Evolutionary conservation across 148 eudicot genomes (phyloP).

Genomic region (Chenopodium quinoa): DNA sequence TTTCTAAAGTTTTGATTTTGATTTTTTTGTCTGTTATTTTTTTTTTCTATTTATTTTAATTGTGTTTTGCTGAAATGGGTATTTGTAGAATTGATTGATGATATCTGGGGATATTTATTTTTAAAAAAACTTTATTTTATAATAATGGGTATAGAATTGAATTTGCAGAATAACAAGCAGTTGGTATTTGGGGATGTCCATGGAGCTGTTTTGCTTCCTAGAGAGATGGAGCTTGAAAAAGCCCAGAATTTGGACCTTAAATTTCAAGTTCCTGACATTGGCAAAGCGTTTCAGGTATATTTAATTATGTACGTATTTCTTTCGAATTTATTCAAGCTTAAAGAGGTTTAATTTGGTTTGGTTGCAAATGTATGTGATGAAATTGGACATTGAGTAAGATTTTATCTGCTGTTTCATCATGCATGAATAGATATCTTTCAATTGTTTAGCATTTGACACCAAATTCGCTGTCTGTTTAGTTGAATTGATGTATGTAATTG

Average conservation of each 20-base stretch:
- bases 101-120: neutral
- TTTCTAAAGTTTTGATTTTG: constrained; percentile 10
- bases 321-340: neutral
- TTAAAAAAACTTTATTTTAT: neutral
- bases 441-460: neutral
- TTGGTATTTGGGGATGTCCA: constrained; percentile 58
- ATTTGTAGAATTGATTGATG: constrained; percentile 4
- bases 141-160: constrained; percentile 21
- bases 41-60: neutral
- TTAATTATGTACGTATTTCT: neutral
- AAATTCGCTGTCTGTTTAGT: neutral
- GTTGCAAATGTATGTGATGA: neutral
- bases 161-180: constrained; percentile 58
- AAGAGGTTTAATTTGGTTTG: neutral
- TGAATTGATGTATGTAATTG: neutral
- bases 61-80: constrained; percentile 21
- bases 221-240: constrained; percentile 44
- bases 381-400: neutral
- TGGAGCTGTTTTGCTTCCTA: constrained; percentile 52
- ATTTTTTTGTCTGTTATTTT: neutral
- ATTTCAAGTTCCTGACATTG: constrained; percentile 45
- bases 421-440: constrained; percentile 1
- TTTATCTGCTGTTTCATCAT: neutral
- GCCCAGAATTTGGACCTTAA: constrained; percentile 34
- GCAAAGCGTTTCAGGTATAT: constrained; percentile 42